Conservation (phyloP, 148 eudicot genomes). For the Silene latifolia region DNA sequence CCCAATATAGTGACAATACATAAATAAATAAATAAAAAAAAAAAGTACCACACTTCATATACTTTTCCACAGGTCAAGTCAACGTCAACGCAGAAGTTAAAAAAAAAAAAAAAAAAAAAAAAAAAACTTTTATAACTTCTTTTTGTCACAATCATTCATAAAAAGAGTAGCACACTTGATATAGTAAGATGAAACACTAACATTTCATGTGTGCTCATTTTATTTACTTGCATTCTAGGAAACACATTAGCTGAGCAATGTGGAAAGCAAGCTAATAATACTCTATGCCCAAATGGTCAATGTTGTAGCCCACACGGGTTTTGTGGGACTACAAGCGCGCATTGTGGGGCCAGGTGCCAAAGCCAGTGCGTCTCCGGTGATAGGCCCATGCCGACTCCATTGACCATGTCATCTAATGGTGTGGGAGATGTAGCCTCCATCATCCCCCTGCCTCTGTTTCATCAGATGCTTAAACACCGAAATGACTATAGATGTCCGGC, state of each 20-base stretch:
- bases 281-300: conserved; percentile 23
- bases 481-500: conserved; percentile 34
- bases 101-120: too few species aligned
- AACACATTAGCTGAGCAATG: conserved; percentile 28
- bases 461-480: conserved; percentile 43
- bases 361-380: conserved; percentile 21
- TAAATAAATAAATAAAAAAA: too few species aligned
- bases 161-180: not conserved
- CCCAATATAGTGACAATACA: too few species aligned
- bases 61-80: too few species aligned
- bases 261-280: conserved; percentile 26
- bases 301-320: conserved; percentile 38
- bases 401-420: not conserved
- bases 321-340: conserved; percentile 19
- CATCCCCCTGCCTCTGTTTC: conserved; percentile 24
- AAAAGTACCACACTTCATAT: too few species aligned
- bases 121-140: too few species aligned
- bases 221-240: conserved; percentile 9
- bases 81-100: too few species aligned
- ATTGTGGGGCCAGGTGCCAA: conserved; percentile 32
- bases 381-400: not conserved
- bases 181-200: not conserved
- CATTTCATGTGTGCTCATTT: not conserved
- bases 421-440: conserved; percentile 29
- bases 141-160: too few species aligned